Evolutionary conservation across 2,329 filamentous ascomycete species (phyloP), one percentile per base, ranked within the genome.

Genomic region (Fusarium ambrosium): DNA sequence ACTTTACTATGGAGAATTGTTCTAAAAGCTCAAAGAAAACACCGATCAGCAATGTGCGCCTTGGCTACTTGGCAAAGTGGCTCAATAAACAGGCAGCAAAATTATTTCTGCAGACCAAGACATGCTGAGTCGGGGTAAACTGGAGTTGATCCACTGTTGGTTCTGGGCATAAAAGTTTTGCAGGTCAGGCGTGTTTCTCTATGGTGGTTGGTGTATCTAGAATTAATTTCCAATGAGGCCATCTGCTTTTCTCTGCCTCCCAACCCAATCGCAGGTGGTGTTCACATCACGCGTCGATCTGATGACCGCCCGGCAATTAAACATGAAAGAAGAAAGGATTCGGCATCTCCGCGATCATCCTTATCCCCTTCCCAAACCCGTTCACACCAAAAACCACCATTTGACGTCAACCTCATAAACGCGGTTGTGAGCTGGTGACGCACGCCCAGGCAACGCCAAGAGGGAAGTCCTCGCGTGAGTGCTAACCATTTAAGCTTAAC

Each of bases 401-500:
- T 76, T 75, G 70, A 75, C 73, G 73, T 75, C 73, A 75, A 73
- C 37, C 32, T 64, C 20, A 58, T 62, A 10, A 41, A 24, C 16
- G 24, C 27, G 56, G 48, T 74, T 24, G 53, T 13, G 65, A 66
- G 68, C 68, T 34, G 39, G 53, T 76, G 74, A 76, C 74, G 73
- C 73, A 76, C 1, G 73, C 73, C 73, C 65, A 76, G 73, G 18
- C 73, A 3, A 6, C 59, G 60, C 41, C 41, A 27, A 51, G 60
- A 36, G 27, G 14, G 8, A 7, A 22, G 60, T n/a, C 60, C 64
- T 74, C 61, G 51, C 59, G 61, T 41, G 64, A 66, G 71, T 51
- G 64, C 55, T 66, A 36, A 34, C 39, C 29, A 75, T 70, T 74
- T 75, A 75, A 68, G 72, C 72, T 74, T 75, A 74, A 68, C 61